phyloP scores from a whole-genome alignment of 2,329 filamentous ascomycete genomes.

The Rhinocladiella similis region DNA sequence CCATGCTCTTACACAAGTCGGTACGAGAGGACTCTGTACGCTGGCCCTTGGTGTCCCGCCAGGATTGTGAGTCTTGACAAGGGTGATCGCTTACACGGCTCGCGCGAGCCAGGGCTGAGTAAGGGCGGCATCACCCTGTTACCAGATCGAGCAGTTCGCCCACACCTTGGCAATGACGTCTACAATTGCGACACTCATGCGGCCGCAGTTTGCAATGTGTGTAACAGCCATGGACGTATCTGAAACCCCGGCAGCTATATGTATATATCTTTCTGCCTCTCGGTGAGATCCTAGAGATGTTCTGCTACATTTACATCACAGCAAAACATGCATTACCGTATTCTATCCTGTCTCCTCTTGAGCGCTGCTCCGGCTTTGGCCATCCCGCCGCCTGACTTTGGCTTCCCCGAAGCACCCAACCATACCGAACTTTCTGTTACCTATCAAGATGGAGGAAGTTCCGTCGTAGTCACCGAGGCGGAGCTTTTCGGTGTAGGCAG shows the following conservation, averaged over 20 bases:
- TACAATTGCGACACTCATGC: background rate
- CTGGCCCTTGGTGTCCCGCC: no score
- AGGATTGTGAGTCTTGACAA: no score
- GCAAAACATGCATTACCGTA: background rate
- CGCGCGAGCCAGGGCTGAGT: no score
- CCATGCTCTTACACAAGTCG: no score
- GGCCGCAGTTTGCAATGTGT: no score
- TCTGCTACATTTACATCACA: background rate
- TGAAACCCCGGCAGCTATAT: no score
- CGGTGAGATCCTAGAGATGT: background rate
- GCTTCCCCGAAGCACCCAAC: constrained; percentile 23
- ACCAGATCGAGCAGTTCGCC: no score
- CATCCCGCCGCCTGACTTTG: constrained; percentile 26
- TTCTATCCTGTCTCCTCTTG: background rate
- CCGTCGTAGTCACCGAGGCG: constrained; percentile 17
- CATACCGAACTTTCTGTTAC: constrained; percentile 21
- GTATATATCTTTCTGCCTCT: no score
- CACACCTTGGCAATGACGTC: background rate
- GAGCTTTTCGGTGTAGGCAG: constrained; percentile 23
- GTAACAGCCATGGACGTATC: no score
- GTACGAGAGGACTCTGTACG: no score
- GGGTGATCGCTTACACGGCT: no score
- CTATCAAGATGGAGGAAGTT: constrained; percentile 19
- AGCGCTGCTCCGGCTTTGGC: constrained; percentile 2
- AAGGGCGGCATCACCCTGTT: no score